Evolutionary conservation across 2,329 filamentous ascomycete species (phyloP), one percentile per base, ranked within the genome.

Genomic region (Aureobasidium sp.): DNA sequence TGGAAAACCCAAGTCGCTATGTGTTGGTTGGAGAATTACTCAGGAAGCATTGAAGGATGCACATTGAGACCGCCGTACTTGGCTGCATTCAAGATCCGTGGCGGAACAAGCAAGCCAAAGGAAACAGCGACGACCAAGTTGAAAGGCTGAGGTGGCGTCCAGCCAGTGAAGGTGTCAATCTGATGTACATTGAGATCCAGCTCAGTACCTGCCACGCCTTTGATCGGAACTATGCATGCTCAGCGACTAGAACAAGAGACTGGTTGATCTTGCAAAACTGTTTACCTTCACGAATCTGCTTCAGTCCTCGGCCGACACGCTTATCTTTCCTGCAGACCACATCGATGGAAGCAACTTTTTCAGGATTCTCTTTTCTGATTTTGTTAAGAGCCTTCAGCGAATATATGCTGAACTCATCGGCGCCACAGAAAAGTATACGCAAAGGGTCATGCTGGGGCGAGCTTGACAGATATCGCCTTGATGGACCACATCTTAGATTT

Each of bases 41-140:
- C 88, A 4, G 92, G 93, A 15, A 99, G 82, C 32, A 97, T 76
- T 0, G 93, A 97, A 1, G 94, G 94, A 70, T 99, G 94, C 2
- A 99, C 82, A 74, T 99, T 99, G 3, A 99, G 77, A 0, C 94
- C 94, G 47, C 92, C 92, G 75, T 95, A 96, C 68, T 83, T 84
- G 27, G 89, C 84, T 1, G 77, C 77, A 26, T 78, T 77, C 26
- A 99, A 79, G 17, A 97, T 84, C 5, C 90, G 82, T 0, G 87
- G 81, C 0, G 94, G 94, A 0, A 99, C 87, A 64, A 97, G 88
- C 8, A 96, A 82, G 3, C 94, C 94, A 75, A 97, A 99, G 0
- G 94, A 97, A 5, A 97, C 94, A 52, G 92, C 92, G 50, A 97
- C 80, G 67, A 99, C 83, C 63, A 99, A 79, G 72, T 97, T 91